Percentiles rank a stretch among this genome's conserved stretches.
Evolutionary conservation across 257 asterid genomes (phyloP).

Genomic region (Agastache rugosa): DNA sequence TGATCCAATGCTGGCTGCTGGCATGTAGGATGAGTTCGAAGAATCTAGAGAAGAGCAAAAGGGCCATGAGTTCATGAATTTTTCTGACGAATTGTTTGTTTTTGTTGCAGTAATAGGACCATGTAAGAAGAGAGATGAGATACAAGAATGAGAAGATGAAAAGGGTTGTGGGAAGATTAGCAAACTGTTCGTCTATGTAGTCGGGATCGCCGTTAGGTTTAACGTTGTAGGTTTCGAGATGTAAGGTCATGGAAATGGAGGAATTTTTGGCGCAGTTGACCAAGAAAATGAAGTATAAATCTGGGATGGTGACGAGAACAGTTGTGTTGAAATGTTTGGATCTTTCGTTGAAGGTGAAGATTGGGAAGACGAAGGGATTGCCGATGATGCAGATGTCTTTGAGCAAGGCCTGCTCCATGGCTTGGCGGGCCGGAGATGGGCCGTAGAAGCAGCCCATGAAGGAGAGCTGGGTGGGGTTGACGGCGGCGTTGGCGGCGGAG

Average conservation of each 20-base stretch:
- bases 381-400: slow-evolving; percentile 44
- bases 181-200: slow-evolving; percentile 45
- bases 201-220: slow-evolving; percentile 36
- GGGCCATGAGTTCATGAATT: slow-evolving; percentile 44
- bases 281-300: slow-evolving; percentile 50
- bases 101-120: slow-evolving; percentile 32
- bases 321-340: slow-evolving; percentile 27
- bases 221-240: slow-evolving; percentile 45
- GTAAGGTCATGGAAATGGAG: slow-evolving; percentile 40
- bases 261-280: slow-evolving; percentile 44
- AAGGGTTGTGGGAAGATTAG: slow-evolving; percentile 38
- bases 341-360: slow-evolving; percentile 40
- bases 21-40: slow-evolving; percentile 36
- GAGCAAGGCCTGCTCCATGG: slow-evolving; percentile 37
- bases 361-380: slow-evolving; percentile 47
- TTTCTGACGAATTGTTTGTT: slow-evolving; percentile 36
- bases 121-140: slow-evolving; percentile 29
- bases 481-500: slow-evolving; percentile 2
- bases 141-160: slow-evolving; percentile 34
- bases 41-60: slow-evolving; percentile 38
- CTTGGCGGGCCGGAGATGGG: slow-evolving; percentile 42
- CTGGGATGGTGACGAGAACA: slow-evolving; percentile 39
- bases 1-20: slow-evolving; percentile 31
- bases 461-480: slow-evolving; percentile 35
- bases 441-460: slow-evolving; percentile 50